Evolutionary conservation across 345 rosid genomes (phyloP), one percentile per base, ranked within the genome.

Genomic region (Lenwebbia sp.): DNA sequence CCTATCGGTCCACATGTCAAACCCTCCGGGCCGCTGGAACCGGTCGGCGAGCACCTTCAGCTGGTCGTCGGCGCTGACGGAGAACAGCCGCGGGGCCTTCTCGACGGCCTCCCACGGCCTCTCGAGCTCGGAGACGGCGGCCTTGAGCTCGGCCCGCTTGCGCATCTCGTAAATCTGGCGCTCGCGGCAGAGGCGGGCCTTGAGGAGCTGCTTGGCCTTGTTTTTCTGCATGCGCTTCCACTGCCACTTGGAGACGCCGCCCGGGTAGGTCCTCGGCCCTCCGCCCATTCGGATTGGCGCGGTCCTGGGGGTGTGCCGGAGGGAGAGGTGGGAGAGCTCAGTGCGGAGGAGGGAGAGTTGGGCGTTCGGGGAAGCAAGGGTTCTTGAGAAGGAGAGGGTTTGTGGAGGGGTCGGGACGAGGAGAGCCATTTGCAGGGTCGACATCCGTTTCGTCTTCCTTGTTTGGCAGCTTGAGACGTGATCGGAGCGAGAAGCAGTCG

Each of bases 141-240:
- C 94, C 56, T 94, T 94, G 70, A 96, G 99, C 93, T 97, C 99
- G 14, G 98, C 95, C 58, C 98, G 92, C 88, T 95, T 97, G 19
- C 98, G 91, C 98, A 97, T 95, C 88, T 97, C 98, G 92, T 95
- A 96, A 40, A 97, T 94, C 85, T 96, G 96, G 65, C 98, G 93
- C 87, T 95, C 98, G 13, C 98, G 95, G 85, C 89, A 84, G 85
- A 97, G 88, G 4, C 99, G 87, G 10, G 98, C 99, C 51, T 94
- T 92, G 82, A 93, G 96, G 84, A 97, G 98, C 88, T 95, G 98
- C 62, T 94, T 95, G 86, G 93, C 94, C 88, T 97, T 97, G 90
- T 94, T 95, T 50, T 94, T 93, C 54, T 96, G 99, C 99, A 96
- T 95, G 23, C 98, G 93, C 88, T 94, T 97, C 99, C 99, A 97